Percentiles rank a stretch among this genome's conserved stretches.
phyloP scores from a whole-genome alignment of 192 early-diverging fungal species.

The Coemansia erecta region DNA sequence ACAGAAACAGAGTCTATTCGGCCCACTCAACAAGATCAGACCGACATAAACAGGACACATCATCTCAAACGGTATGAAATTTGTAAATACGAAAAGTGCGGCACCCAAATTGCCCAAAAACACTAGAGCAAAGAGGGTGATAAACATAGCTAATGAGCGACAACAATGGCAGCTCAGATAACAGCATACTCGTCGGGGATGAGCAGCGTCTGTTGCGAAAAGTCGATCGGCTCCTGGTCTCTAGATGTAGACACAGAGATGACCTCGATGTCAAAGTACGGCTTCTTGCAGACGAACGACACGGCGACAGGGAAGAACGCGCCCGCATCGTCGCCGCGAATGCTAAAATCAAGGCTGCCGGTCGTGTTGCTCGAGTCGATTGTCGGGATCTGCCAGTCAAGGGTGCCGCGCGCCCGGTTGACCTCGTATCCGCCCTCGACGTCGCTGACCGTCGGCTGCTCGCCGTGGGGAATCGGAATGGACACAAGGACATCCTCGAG shows the following conservation, averaged over 20 bases:
- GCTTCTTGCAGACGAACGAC: slow-evolving; percentile 66
- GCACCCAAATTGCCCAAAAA: too few relatives aligned
- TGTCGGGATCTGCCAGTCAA: slow-evolving; percentile 80
- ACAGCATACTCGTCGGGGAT: slow-evolving; percentile 79
- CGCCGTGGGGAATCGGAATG: slow-evolving; percentile 80
- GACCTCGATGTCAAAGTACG: slow-evolving; percentile 77
- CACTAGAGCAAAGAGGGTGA: too few relatives aligned
- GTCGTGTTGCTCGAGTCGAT: slow-evolving; percentile 74
- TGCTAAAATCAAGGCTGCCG: slow-evolving; percentile 85
- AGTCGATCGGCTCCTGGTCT: slow-evolving; percentile 58
- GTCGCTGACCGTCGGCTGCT: slow-evolving; percentile 71
- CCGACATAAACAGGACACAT: background rate
- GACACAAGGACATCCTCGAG: slow-evolving; percentile 84
- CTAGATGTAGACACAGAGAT: slow-evolving; percentile 45
- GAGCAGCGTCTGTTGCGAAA: slow-evolving; percentile 71
- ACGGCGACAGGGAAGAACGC: slow-evolving; percentile 86
- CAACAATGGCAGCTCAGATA: slow-evolving; percentile 35
- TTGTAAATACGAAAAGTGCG: too few relatives aligned
- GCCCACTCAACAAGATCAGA: slow-evolving; percentile 23
- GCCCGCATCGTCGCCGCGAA: slow-evolving; percentile 70
- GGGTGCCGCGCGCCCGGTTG: slow-evolving; percentile 63
- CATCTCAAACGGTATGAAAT: background rate
- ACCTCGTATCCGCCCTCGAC: slow-evolving; percentile 81
- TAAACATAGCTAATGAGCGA: background rate
- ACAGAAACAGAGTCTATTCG: slow-evolving; percentile 22